Base-by-base conservation (phyloP, 2,329 filamentous ascomycete species). In the Neonectria neomacrospora region DNA sequence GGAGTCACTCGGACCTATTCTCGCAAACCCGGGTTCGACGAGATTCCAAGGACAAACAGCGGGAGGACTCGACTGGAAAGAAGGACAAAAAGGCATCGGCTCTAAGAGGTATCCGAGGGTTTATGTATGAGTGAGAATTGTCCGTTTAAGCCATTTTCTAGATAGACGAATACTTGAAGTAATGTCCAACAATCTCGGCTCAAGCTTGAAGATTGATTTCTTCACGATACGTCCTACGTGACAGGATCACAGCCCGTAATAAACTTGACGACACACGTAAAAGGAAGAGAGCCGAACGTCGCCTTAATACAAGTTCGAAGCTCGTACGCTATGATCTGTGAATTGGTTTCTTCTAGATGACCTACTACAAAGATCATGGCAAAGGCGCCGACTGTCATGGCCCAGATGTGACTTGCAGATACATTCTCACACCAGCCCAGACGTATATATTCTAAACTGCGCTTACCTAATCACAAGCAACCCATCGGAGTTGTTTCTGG, bases 31-130 rank as follows among this genome's bases (percentile, higher is more conserved):
- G 79, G 30, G 73, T 80, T 1, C 80, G 81, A 3, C 83, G 85
- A 67, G 83, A 86, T 28, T 73, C 71, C 10, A 86, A 85, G 64
- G 82, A 84, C 34, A 83, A 82, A 66, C 77, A 76, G 48, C 78
- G 77, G 41, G 80, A 83, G 6, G 82, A 83, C 11, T 69, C 57
- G 8, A n/a, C 39, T 30, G 61, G 71, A 18, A 79, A 77, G 54
- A 79, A 79, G 69, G 77, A 79, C 12, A 78, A 78, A 68, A 79
- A 77, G 61, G 67, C 73, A 28, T 74, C 75, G 20, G 79, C 76
- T 4, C 67, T 82, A n/a, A 73, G 80, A n/a, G 79, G 80, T 5
- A 80, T 82, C 28, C 72, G 80, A 30, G 78, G 80, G 12, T 79
- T 79, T 57, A 75, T 80, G 58, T 76, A 70, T 62, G 64, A 73